Evolutionary conservation across 83 land plant genomes (phyloP).

Genomic region (Picea mariana): DNA sequence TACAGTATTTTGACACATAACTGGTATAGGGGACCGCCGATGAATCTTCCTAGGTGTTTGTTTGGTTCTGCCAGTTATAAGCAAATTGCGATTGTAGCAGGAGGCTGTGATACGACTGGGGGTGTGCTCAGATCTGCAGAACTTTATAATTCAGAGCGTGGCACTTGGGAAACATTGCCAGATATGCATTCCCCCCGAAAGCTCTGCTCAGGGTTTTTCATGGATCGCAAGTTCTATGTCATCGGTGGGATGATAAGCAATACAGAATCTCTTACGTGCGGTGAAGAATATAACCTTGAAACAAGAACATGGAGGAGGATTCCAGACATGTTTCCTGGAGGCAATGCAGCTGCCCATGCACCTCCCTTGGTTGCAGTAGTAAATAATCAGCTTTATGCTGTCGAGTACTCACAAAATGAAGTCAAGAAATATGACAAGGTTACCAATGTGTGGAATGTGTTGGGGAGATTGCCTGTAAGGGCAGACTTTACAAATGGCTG

Average conservation of each 20-base stretch:
- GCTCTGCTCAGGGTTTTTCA: conserved; percentile 42
- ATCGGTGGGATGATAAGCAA: conserved; percentile 37
- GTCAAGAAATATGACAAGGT: conserved; percentile 62
- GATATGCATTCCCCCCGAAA: conserved; percentile 27
- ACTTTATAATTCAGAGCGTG: conserved; percentile 33
- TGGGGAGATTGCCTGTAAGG: conserved; percentile 58
- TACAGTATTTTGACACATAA: conserved; percentile 46
- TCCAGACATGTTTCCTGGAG: conserved; percentile 58
- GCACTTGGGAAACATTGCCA: conserved; percentile 43
- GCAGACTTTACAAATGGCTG: conserved; percentile 68
- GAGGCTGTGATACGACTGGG: conserved; percentile 20
- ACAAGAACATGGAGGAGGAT: conserved; percentile 66
- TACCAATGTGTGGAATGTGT: conserved; percentile 50
- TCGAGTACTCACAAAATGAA: conserved; percentile 50
- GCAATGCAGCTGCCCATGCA: conserved; percentile 40
- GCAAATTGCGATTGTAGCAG: conserved; percentile 41
- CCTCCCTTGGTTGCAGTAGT: conserved; percentile 95
- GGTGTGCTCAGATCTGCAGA: conserved; percentile 28
- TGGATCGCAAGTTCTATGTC: conserved; percentile 53
- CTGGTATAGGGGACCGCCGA: conserved; percentile 57
- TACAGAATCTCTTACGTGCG: conserved; percentile 26
- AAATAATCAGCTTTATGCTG: conserved; percentile 70
- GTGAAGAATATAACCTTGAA: conserved; percentile 69
- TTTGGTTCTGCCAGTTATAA: conserved; percentile 78
- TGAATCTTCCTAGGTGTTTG: conserved; percentile 62